These are phyloP conservation scores for Amanita subjunquillea DNA, from an alignment of 768 basidiomycete genomes.

Conservation along the genomic window DNA sequence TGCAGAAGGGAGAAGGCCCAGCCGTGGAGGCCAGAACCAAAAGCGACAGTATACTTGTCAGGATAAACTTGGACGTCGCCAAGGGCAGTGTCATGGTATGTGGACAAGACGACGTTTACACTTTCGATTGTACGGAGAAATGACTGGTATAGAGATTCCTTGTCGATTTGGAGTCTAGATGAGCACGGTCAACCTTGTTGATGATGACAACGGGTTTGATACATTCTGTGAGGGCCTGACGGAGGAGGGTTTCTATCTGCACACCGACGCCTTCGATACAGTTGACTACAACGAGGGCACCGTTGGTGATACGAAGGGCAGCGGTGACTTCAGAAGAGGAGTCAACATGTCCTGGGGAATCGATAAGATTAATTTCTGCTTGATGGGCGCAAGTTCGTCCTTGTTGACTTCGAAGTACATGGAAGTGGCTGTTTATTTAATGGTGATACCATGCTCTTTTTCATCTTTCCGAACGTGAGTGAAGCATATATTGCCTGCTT, in stretches of 20 bases:
- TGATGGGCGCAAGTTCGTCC: constrained; percentile 76
- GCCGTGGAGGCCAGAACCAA: constrained; percentile 98
- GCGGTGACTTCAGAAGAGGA: constrained; percentile 99
- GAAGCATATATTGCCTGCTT: constrained; percentile 95
- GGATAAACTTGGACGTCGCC: constrained; percentile 99
- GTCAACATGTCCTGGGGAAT: constrained; percentile 99
- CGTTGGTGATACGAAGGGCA: constrained; percentile 98
- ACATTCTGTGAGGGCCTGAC: constrained; percentile 94
- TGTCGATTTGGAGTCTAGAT: constrained; percentile 93
- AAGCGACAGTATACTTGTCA: constrained; percentile 96
- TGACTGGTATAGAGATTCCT: constrained; percentile 95
- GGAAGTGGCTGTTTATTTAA: constrained; percentile 99
- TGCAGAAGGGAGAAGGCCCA: constrained; percentile 99
- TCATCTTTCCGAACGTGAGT: constrained; percentile 97
- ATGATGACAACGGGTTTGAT: constrained; percentile 99
- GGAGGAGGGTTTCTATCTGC: constrained; percentile 98
- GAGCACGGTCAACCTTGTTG: constrained; percentile 99
- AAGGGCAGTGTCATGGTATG: constrained; percentile 87
- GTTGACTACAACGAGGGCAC: constrained; percentile 99
- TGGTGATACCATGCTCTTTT: constrained; percentile 99
- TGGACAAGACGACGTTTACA: constrained; percentile 98
- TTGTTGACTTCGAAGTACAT: constrained; percentile 98
- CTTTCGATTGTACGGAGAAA: constrained; percentile 97
- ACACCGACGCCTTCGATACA: constrained; percentile 99
- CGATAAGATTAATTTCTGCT: constrained; percentile 99